Percentiles rank a stretch among this genome's conserved stretches.
Evolutionary conservation across 495 filamentous ascomycete species (phyloP).

Genomic region (Penicillium manginii): DNA sequence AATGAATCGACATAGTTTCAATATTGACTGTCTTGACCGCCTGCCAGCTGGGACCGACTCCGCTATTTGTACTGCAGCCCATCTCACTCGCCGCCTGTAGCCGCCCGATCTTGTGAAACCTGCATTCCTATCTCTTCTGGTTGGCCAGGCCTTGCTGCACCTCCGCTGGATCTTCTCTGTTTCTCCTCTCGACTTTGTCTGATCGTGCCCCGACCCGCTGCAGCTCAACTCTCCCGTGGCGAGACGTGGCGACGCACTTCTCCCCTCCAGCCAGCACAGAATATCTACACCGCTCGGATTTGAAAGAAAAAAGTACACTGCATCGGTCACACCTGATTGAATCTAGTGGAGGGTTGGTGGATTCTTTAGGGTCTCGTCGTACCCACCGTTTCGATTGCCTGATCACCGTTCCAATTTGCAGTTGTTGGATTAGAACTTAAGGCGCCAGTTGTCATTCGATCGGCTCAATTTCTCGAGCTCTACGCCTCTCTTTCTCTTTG

Average conservation of each 20-base stretch:
- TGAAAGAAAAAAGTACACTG: neutral
- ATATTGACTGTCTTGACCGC: too few species aligned
- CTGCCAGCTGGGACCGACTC: conserved; percentile 5
- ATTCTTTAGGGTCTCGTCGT: neutral
- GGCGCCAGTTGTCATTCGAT: conserved; percentile 6
- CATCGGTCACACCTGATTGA: conserved; percentile 3
- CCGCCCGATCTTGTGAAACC: neutral
- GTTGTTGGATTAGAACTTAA: conserved; percentile 8
- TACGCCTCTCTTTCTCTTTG: neutral
- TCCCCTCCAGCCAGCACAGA: conserved; percentile 3
- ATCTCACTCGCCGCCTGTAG: neutral
- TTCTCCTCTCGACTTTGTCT: neutral
- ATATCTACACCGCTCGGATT: conserved; percentile 18
- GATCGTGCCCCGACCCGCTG: conserved; percentile 1
- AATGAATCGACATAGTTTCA: too few species aligned
- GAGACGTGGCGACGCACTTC: conserved; percentile 21
- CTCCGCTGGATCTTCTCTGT: neutral
- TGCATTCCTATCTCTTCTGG: neutral
- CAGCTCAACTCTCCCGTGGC: conserved; percentile 15
- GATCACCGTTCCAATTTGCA: conserved; percentile 17
- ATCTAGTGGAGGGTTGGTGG: neutral
- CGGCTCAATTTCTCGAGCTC: neutral
- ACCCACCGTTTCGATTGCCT: conserved; percentile 23
- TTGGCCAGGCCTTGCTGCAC: neutral
- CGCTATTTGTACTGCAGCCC: conserved; percentile 9